phyloP scores from a whole-genome alignment of 1,284 basidiomycete genomes.

The Rhizoctonia solani region DNA sequence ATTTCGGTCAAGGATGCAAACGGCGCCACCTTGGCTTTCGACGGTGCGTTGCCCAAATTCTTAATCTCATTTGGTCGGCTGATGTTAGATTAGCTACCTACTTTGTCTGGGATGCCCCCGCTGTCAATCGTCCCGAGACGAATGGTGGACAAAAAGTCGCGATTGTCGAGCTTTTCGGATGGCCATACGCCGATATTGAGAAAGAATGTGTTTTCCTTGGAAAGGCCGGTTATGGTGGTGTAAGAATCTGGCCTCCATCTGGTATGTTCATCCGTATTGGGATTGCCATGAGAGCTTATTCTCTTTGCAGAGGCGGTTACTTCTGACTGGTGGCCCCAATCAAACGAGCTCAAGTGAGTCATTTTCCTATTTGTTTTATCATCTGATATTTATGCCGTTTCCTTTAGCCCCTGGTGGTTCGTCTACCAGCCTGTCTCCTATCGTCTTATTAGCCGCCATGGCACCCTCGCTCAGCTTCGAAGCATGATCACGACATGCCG shows the following conservation, averaged over 20 bases:
- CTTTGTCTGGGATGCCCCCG: conserved; percentile 27
- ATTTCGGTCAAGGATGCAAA: conserved; percentile 27
- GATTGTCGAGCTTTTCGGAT: conserved; percentile 28
- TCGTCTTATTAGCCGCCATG: conserved; percentile 26
- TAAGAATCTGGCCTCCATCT: conserved; percentile 31
- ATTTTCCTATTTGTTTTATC: background rate
- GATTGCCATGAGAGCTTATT: background rate
- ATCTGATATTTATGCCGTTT: background rate
- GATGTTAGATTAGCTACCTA: conserved; percentile 2
- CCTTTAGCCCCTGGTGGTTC: conserved; percentile 28
- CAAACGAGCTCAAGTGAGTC: conserved; percentile 32
- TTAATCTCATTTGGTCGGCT: background rate
- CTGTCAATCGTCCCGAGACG: conserved; percentile 16
- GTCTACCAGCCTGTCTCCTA: conserved; percentile 31
- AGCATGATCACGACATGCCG: conserved; percentile 33
- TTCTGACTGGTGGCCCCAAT: conserved; percentile 33
- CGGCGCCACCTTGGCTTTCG: conserved; percentile 9
- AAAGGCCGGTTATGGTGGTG: conserved; percentile 33
- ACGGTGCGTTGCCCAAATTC: background rate
- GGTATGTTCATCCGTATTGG: background rate
- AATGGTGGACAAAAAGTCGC: conserved; percentile 27
- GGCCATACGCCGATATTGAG: conserved; percentile 32
- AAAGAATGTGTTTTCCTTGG: conserved; percentile 31
- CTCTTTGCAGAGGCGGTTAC: conserved; percentile 20
- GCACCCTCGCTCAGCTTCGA: conserved; percentile 27